These are phyloP conservation scores for Chaetothyriales sp. DNA, from an alignment of 2,329 filamentous ascomycete genomes.

Conservation along the genomic window DNA sequence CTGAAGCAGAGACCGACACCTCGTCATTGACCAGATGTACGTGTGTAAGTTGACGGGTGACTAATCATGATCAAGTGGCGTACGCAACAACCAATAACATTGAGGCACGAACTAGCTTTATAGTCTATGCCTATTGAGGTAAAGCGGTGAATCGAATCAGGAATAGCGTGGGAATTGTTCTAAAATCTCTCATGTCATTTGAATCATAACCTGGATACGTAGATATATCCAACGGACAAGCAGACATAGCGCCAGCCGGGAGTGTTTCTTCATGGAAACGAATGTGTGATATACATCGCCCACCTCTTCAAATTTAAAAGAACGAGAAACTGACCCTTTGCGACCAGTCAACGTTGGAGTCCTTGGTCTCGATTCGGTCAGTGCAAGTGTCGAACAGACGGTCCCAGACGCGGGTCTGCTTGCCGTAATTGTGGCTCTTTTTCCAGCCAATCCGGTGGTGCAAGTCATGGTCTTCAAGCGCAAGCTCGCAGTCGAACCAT, in stretches of 20 bases:
- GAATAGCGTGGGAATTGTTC: not conserved
- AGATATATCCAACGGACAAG: too few species aligned
- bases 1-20: conserved; percentile 1
- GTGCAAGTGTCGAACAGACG: not conserved
- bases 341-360: not conserved
- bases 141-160: too few species aligned
- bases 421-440: not conserved
- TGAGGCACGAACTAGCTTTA: too few species aligned
- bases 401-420: not conserved
- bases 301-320: not conserved
- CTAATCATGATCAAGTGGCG: not conserved
- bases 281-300: too few species aligned
- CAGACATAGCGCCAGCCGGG: too few species aligned
- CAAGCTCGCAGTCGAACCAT: not conserved
- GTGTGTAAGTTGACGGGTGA: conserved; percentile 16
- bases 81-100: too few species aligned
- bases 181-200: not conserved
- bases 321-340: not conserved
- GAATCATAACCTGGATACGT: not conserved
- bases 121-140: too few species aligned
- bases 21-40: too few species aligned
- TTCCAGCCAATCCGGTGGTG: not conserved
- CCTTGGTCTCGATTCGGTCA: not conserved
- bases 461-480: not conserved
- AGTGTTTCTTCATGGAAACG: not conserved